phyloP scores from a whole-genome alignment of 139 green algal genomes.

The Coelastrella sp. region DNA sequence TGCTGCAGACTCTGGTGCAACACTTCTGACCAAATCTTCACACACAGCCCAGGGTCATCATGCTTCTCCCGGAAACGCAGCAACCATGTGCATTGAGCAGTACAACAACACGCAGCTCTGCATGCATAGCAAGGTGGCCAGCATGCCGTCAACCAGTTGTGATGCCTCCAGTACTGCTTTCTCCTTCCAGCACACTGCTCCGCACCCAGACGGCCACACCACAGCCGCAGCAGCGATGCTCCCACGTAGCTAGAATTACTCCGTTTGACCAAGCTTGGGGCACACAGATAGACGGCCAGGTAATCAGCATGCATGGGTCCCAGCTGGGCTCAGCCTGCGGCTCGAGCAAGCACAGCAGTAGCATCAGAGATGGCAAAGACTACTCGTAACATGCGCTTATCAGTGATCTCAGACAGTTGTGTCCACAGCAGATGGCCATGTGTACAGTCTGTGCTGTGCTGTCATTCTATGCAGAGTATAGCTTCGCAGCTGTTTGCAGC shows the following conservation, averaged over 20 bases:
- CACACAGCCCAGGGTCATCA: too few species aligned
- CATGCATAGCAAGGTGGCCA: neutral
- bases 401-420: neutral
- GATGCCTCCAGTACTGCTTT: neutral
- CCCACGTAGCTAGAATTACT: neutral
- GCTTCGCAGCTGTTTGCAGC: constrained; percentile 89
- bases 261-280: constrained; percentile 51
- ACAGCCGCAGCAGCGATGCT: neutral
- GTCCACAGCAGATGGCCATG: neutral
- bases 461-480: constrained; percentile 47
- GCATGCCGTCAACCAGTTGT: neutral
- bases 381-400: neutral
- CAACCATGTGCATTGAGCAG: neutral
- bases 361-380: neutral
- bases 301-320: neutral
- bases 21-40: too few species aligned
- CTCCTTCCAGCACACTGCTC: neutral
- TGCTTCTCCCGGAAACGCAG: neutral
- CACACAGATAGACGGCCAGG: constrained; percentile 54
- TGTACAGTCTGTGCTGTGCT: neutral
- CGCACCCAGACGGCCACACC: neutral
- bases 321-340: neutral
- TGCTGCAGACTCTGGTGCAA: too few species aligned
- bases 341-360: neutral
- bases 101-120: neutral